phyloP scores from a whole-genome alignment of 345 rosid genomes.

The Psidium guajava region DNA sequence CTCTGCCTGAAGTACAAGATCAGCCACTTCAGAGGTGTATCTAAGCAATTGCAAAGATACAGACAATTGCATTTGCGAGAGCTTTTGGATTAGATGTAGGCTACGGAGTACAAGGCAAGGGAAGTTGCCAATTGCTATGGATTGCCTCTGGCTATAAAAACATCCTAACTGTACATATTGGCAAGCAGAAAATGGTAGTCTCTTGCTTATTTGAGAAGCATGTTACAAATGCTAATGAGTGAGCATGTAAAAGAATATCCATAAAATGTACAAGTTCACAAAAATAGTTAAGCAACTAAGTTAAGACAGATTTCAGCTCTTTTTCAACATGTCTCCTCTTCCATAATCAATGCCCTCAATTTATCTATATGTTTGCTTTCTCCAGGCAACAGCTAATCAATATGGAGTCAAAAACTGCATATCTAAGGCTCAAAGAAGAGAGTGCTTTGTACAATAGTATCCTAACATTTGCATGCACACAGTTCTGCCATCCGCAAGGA shows the following conservation, averaged over 20 bases:
- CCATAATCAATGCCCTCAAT: not conserved
- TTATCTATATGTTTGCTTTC: not conserved
- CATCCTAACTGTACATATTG: not conserved
- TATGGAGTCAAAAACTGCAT: not conserved
- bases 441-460: not conserved
- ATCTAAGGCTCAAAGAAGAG: not conserved
- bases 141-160: not conserved
- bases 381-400: not conserved
- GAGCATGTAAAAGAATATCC: not conserved
- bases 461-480: not conserved
- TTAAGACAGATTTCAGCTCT: not conserved
- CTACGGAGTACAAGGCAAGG: not conserved
- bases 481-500: not conserved
- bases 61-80: not conserved
- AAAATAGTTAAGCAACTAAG: not conserved
- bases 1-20: constrained; percentile 52
- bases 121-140: not conserved
- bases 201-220: not conserved
- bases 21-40: constrained; percentile 1
- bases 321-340: not conserved
- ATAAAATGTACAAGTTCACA: not conserved
- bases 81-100: not conserved
- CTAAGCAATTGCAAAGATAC: not conserved
- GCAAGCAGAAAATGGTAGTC: not conserved
- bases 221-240: not conserved